These are phyloP conservation scores for Akanthomyces lecanii DNA, from an alignment of 2,329 filamentous ascomycete species.

Conservation along the genomic window DNA sequence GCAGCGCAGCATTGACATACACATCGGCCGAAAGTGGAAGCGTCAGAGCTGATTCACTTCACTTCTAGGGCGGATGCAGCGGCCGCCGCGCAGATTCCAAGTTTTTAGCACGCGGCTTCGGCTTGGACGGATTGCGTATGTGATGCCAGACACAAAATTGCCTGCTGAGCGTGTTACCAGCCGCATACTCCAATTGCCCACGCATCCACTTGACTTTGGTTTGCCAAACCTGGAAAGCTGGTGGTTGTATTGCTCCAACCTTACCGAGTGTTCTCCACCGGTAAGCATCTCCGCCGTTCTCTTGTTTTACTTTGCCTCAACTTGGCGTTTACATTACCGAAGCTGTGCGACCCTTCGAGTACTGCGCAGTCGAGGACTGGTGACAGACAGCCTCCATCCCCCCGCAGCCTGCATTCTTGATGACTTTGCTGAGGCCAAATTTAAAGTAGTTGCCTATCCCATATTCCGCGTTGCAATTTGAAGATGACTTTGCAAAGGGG, in stretches of 20 bases:
- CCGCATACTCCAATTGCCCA: neutral
- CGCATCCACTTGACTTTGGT: neutral
- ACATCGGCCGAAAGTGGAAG: neutral
- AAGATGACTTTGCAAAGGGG: too few species aligned
- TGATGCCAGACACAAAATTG: neutral
- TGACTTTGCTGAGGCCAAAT: neutral
- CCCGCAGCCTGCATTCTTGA: neutral
- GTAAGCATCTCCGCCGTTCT: neutral
- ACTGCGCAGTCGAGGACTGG: too few species aligned
- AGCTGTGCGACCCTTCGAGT: neutral
- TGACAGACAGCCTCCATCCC: too few species aligned
- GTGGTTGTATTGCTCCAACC: too few species aligned
- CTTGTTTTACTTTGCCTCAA: neutral
- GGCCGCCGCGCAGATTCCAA: neutral
- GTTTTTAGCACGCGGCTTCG: neutral
- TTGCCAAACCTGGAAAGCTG: neutral
- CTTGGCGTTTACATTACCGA: conserved; percentile 12
- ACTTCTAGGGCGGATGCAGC: neutral
- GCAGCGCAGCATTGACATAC: conserved; percentile 2
- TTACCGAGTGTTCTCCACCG: neutral
- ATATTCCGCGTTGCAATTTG: too few species aligned
- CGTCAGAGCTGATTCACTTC: neutral
- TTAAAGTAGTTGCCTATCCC: too few species aligned
- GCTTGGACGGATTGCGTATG: neutral
- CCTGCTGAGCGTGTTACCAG: neutral